Conservation (phyloP, 2,329 filamentous ascomycete species). For the Pyrenophora graminea region DNA sequence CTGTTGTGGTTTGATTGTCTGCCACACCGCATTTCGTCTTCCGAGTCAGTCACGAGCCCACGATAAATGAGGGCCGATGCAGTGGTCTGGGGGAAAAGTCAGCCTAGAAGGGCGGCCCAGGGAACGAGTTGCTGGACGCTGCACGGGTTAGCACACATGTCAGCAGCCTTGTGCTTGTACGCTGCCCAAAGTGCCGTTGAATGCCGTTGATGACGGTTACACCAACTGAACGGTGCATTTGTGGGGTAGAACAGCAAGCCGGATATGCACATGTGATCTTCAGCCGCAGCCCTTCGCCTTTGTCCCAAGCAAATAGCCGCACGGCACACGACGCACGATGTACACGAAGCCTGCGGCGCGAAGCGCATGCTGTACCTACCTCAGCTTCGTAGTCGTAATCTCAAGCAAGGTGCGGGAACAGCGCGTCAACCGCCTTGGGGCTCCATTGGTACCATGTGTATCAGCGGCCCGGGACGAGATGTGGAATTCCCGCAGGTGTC, state of each 20-base stretch:
- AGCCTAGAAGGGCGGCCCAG: conserved; percentile 12
- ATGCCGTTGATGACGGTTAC: conserved; percentile 20
- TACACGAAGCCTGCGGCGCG: conserved; percentile 15
- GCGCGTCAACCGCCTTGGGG: conserved; percentile 22
- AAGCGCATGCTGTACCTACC: conserved; percentile 14
- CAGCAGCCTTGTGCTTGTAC: conserved; percentile 24
- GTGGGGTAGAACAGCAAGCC: conserved; percentile 28
- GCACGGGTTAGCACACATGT: not conserved
- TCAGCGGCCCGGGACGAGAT: conserved; percentile 43
- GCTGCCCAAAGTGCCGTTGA: conserved; percentile 22
- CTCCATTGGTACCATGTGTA: conserved; percentile 30
- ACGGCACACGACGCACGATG: conserved; percentile 1
- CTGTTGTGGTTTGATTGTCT: conserved; percentile 42
- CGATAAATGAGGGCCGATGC: conserved; percentile 27
- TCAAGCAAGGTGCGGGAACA: conserved; percentile 9
- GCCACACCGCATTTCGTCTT: conserved; percentile 38
- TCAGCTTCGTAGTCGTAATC: conserved; percentile 13
- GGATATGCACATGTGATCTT: conserved; percentile 19
- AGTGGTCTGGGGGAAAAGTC: conserved; percentile 17
- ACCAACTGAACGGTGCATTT: conserved; percentile 28
- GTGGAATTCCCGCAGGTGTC: conserved; percentile 32
- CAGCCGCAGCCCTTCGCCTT: conserved; percentile 22
- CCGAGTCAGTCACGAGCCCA: conserved; percentile 30
- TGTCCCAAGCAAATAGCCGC: conserved; percentile 29
- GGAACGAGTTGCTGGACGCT: conserved; percentile 2